Evolutionary conservation across 108 stramenopile species (phyloP), one percentile per base, ranked within the genome.

Genomic region (Nitzschia inconspicua): DNA sequence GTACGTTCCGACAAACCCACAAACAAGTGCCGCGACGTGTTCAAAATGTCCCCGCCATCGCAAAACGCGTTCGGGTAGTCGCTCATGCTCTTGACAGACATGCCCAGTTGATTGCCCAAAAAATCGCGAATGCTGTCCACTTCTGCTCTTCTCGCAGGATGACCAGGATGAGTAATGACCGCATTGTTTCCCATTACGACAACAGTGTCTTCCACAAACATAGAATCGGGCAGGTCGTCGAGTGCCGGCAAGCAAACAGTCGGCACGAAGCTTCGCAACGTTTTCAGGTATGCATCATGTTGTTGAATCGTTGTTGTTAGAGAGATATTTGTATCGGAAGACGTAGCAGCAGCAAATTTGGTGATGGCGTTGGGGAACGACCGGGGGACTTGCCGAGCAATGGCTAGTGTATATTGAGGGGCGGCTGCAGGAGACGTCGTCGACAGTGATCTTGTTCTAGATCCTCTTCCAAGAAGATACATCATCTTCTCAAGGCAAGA

Each of bases 191-290:
- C 77, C 54, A 83, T 61, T 3, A 72, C 82, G 0, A 85, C 77
- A 1, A 73, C 79, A 4, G 77, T 76, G 57, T 89, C 87, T 72
- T 89, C 87, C n/a, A 89, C 82, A 68, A 89, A 89, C n/a, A 69
- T 23, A 26, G 66, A 76, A 57, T 89, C 87, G 5, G 87, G 82
- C 60, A 75, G 54, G 3, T 68, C 22, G 22, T 82, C 73, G n/a
- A 80, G 16, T 1, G 72, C 51, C 4, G 83, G 81, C 23, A 82
- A 58, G 22, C 53, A 71, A 5, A 83, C 24, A 0, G 66, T 78
- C 0, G 84, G 84, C 27, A 79, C 29, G 39, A 66, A 62, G 1
- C 18, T 22, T 9, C 80, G 67, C 25, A 87, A 46, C 1, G 47
- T 41, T 13, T 41, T 8, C n/a, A 81, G 43, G 48, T 87, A 83